Base-by-base conservation (phyloP, 495 filamentous ascomycete species). In the Rhypophila decipiens region DNA sequence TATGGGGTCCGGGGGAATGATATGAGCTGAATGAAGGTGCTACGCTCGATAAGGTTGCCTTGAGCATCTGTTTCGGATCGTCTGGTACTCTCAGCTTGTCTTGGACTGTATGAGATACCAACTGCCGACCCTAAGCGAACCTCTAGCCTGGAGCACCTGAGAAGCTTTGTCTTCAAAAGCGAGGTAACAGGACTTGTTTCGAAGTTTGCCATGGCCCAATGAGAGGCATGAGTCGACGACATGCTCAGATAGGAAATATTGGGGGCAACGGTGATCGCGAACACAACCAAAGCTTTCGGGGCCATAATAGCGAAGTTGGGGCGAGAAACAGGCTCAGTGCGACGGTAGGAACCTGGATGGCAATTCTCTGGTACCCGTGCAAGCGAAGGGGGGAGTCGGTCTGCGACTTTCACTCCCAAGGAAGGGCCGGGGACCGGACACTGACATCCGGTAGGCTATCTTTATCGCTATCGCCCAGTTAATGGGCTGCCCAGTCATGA, bases 281-380 rank as follows among this genome's bases (percentile, higher is more conserved):
- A 23, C 38, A 21, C 41, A 43, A 37, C 18, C 35, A 37, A 39
- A 42, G 42, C 31, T 33, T 36, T 33, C 21, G 24, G 38, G 19
- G 37, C 42, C 48, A 44, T 39, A n/a, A n/a, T 11, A 13, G 29
- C 31, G 20, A 33, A 45, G 33, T 33, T 21, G 24, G 42, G 48
- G 48, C 34, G 24, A 43, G 42, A 39, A 51, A 51, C 48, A 41
- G 35, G 33, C 31, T 33, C 41, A 33, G 35, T 46, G 42, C 49
- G 46, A 42, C 49, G 22, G 23, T 50, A 29, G 37, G 51, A 46
- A 54, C 52, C 52, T 37, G 52, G 51, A 34, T 46, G 38, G 12
- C 13, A 15, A 35, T 27, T 24, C 24, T 49, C 35, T 50, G 51
- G 41, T 43, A 40, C 38, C 39, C 20, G 35, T 36, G 44, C 29